Conservation (phyloP, 2,329 filamentous ascomycete species). For the Ascochyta rabiei region DNA sequence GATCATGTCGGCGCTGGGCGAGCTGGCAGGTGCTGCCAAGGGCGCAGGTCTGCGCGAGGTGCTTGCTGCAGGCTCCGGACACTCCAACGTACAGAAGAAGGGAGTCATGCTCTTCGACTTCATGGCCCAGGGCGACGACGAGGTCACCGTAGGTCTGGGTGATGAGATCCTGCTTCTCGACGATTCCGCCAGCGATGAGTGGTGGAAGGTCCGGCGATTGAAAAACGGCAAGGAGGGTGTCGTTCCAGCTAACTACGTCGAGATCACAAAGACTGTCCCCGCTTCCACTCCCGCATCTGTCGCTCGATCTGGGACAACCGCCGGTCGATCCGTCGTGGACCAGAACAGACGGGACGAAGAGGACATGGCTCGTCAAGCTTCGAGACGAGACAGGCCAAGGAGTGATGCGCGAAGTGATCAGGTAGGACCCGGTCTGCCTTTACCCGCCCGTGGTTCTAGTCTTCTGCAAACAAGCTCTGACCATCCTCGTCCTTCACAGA, state of each 20-base stretch:
- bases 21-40: slow-evolving; percentile 82
- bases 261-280: slow-evolving; percentile 74
- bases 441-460: slow-evolving; percentile 81
- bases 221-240: slow-evolving; percentile 96
- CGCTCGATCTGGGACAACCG: slow-evolving; percentile 62
- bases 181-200: slow-evolving; percentile 91
- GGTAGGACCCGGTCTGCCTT: slow-evolving; percentile 77
- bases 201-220: slow-evolving; percentile 92
- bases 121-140: slow-evolving; percentile 93
- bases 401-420: slow-evolving; percentile 63
- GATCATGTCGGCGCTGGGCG: slow-evolving; percentile 85
- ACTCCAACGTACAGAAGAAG: slow-evolving; percentile 69
- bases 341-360: slow-evolving; percentile 82
- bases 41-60: slow-evolving; percentile 87
- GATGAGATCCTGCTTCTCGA: slow-evolving; percentile 93
- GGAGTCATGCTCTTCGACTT: slow-evolving; percentile 93
- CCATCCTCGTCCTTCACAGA: slow-evolving; percentile 74
- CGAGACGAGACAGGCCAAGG: slow-evolving; percentile 65
- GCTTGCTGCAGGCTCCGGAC: slow-evolving; percentile 76
- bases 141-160: slow-evolving; percentile 87
- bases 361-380: slow-evolving; percentile 78
- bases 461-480: slow-evolving; percentile 69
- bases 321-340: slow-evolving; percentile 72
- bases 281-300: slow-evolving; percentile 56
- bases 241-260: slow-evolving; percentile 94